Evolutionary conservation across 352 stramenopile species (phyloP), one percentile per base, ranked within the genome.

Genomic region (Globisporangium apiculatum): DNA sequence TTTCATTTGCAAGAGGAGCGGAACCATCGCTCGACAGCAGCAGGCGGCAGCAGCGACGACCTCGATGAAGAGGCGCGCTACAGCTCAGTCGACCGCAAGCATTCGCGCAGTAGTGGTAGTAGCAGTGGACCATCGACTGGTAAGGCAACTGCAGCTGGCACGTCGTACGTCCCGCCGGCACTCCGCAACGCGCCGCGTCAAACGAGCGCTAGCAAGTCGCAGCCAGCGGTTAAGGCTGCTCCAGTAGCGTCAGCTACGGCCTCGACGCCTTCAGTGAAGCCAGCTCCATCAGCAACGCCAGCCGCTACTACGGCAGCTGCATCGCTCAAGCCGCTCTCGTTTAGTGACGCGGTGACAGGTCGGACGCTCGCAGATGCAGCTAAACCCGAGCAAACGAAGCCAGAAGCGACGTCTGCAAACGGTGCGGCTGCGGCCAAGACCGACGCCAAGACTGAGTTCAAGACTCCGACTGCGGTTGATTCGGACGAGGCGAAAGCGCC

Each of bases 1-100:
- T 94, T 97, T 47, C 96, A 99, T 66, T 61, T 99, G 48, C 79
- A 93, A 41, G 96, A 99, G 75, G 97, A 99, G 66, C 88, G 96
- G 45, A 49, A 49, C 45, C 45, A 49, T n/a, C 81, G 96, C 51
- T 62, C 71, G 6, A 68, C 64, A 14, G 58, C 64, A 38, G 61
- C 75, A 40, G 69, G 72, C 24, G 83, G 52, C 2, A 73, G 69
- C 31, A 61, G 97, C 58, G 75, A 97, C 58, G 75, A 86, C 12
- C 87, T 96, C 55, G 95, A 98, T 61, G 96, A 99, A 67, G 97
- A 99, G 66, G 91, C 96, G 54, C 82, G 86, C 11, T 99, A 98
- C 72, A 98, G 92, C 53, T 97, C 95, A 4, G 96, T 99, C 7
- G 76, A 87, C 51, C 76, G 77, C 59, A 76, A 78, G 64, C 55